These are phyloP conservation scores for Exophiala aquamarina DNA, from an alignment of 2,329 filamentous ascomycete genomes.

Conservation along the genomic window DNA sequence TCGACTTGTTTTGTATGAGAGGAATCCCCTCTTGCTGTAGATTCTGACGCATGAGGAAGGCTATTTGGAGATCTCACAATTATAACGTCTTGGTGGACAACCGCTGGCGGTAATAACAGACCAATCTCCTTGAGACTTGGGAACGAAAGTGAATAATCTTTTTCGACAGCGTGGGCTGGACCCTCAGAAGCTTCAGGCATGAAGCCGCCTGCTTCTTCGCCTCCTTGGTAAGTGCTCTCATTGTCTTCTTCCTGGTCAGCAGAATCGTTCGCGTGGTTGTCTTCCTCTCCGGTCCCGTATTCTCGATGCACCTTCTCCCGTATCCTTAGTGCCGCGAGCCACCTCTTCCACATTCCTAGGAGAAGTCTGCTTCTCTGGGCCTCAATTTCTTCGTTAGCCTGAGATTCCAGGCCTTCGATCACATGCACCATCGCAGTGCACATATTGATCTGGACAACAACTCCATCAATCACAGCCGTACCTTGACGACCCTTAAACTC, in stretches of 20 bases:
- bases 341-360: conserved; percentile 59
- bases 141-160: neutral
- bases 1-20: neutral
- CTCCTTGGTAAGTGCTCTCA: conserved; percentile 29
- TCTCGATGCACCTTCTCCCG: conserved; percentile 66
- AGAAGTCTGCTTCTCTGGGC: conserved; percentile 52
- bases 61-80: conserved; percentile 23
- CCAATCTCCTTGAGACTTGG: conserved; percentile 10
- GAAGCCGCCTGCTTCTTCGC: conserved; percentile 40
- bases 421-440: conserved; percentile 70
- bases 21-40: neutral
- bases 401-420: conserved; percentile 65
- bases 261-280: conserved; percentile 27
- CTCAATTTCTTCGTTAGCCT: conserved; percentile 63
- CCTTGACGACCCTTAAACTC: conserved; percentile 82
- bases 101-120: conserved; percentile 18
- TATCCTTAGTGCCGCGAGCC: conserved; percentile 65
- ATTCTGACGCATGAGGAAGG: conserved; percentile 7
- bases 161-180: conserved; percentile 7
- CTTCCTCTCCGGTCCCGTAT: conserved; percentile 38
- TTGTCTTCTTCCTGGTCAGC: conserved; percentile 35
- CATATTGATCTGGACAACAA: conserved; percentile 72
- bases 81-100: conserved; percentile 20
- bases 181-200: conserved; percentile 34
- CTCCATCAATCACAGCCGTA: conserved; percentile 77